Conservation (phyloP, 805 yeast genomes). For the Danielia reshetovae region DNA sequence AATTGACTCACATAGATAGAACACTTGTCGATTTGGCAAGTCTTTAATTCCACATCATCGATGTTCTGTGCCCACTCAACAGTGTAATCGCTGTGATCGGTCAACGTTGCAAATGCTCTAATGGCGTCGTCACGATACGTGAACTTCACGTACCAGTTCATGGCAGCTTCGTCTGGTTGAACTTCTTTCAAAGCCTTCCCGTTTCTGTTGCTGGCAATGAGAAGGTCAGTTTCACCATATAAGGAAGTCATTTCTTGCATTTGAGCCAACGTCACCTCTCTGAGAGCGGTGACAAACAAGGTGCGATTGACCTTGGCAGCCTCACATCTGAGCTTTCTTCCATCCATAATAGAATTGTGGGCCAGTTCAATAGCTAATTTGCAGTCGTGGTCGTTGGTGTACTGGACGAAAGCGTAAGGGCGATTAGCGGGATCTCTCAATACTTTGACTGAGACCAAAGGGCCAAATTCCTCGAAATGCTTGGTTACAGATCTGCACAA, state of each 20-base stretch:
- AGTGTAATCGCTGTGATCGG: conserved; percentile 49
- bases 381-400: conserved; percentile 66
- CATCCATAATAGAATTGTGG: conserved; percentile 65
- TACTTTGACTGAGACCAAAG: conserved; percentile 70
- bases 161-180: conserved; percentile 9
- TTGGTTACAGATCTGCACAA: conserved; percentile 63
- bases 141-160: conserved; percentile 71
- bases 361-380: conserved; percentile 62
- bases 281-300: conserved; percentile 48
- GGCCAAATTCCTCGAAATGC: conserved; percentile 71
- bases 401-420: conserved; percentile 93
- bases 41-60: conserved; percentile 34
- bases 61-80: conserved; percentile 88
- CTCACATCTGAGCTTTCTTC: conserved; percentile 80
- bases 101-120: conserved; percentile 70
- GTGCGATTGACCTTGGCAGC: conserved; percentile 90
- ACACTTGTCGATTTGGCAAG: conserved; percentile 48
- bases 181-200: conserved; percentile 21
- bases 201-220: conserved; percentile 40
- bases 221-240: conserved; percentile 76
- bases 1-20: conserved; percentile 82
- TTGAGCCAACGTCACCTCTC: conserved; percentile 21
- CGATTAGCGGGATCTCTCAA: conserved; percentile 73
- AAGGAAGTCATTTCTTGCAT: conserved; percentile 39
- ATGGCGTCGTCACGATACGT: conserved; percentile 85